These are phyloP conservation scores for Ophiostoma quercus DNA, from an alignment of 2,329 filamentous ascomycete genomes.

Conservation along the genomic window DNA sequence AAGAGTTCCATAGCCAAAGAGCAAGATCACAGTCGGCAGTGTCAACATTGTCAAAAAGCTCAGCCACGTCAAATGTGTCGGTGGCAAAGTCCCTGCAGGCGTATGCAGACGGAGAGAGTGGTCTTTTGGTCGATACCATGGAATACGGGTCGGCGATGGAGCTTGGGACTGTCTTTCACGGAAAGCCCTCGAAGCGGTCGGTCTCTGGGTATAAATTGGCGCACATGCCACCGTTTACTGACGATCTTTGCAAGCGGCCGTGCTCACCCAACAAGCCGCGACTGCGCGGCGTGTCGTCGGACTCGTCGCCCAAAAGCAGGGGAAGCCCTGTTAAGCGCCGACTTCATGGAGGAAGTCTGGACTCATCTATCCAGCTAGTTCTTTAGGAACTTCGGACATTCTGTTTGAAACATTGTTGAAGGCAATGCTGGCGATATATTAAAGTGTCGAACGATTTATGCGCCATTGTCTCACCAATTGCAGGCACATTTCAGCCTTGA, in stretches of 20 bases:
- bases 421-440: background rate
- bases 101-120: constrained; percentile 16
- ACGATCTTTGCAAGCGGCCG: constrained; percentile 24
- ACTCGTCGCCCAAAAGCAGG: constrained; percentile 3
- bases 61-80: background rate
- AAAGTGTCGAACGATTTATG: background rate
- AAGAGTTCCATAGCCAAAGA: background rate
- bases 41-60: background rate
- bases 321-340: background rate
- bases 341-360: background rate
- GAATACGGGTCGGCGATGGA: constrained; percentile 20
- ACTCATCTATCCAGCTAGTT: background rate
- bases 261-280: background rate
- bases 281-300: background rate
- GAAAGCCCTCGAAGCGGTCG: background rate
- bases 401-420: background rate
- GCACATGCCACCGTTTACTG: constrained; percentile 23
- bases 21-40: background rate
- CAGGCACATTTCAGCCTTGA: background rate
- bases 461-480: background rate
- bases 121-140: constrained; percentile 9
- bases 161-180: constrained; percentile 14
- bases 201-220: background rate
- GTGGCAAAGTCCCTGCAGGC: background rate
- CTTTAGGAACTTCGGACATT: background rate